phyloP scores from a whole-genome alignment of 2,329 filamentous ascomycete genomes.

The Aspergillus puulaauensis region DNA sequence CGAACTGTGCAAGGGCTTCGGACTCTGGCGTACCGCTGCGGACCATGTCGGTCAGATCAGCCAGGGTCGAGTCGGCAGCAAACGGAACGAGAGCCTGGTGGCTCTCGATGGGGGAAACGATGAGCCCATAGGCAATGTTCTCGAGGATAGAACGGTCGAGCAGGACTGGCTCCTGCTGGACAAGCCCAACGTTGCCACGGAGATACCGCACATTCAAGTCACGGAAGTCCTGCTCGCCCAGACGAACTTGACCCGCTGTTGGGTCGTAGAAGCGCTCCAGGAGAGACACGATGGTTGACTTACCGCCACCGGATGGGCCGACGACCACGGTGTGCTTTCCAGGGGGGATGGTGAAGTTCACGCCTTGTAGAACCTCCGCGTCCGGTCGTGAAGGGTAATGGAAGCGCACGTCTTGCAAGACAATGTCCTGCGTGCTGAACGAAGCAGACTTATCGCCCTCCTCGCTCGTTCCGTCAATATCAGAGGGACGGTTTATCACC shows the following conservation, averaged over 20 bases:
- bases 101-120: slow-evolving; percentile 16
- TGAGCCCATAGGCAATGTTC: slow-evolving; percentile 54
- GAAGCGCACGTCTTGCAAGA: slow-evolving; percentile 36
- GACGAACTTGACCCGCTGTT: slow-evolving; percentile 26
- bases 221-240: slow-evolving; percentile 29
- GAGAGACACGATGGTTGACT: slow-evolving; percentile 47
- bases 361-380: slow-evolving; percentile 32
- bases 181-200: slow-evolving; percentile 38
- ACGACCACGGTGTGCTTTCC: slow-evolving; percentile 46
- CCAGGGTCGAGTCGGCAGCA: slow-evolving; percentile 24
- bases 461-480: slow-evolving; percentile 44
- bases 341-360: slow-evolving; percentile 33
- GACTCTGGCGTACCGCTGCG: too few species aligned
- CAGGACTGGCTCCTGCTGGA: slow-evolving; percentile 54
- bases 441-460: not conserved
- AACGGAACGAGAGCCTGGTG: too few species aligned
- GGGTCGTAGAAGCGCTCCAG: slow-evolving; percentile 41
- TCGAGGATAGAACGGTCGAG: slow-evolving; percentile 54
- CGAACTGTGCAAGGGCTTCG: too few species aligned
- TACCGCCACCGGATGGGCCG: slow-evolving; percentile 53
- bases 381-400: slow-evolving; percentile 39
- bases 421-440: slow-evolving; percentile 26
- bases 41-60: slow-evolving; percentile 21
- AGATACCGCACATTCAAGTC: slow-evolving; percentile 37
- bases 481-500: slow-evolving; percentile 55